These are phyloP conservation scores for Carallia pectinifolia DNA, from an alignment of 345 rosid species.

Conservation along the genomic window DNA sequence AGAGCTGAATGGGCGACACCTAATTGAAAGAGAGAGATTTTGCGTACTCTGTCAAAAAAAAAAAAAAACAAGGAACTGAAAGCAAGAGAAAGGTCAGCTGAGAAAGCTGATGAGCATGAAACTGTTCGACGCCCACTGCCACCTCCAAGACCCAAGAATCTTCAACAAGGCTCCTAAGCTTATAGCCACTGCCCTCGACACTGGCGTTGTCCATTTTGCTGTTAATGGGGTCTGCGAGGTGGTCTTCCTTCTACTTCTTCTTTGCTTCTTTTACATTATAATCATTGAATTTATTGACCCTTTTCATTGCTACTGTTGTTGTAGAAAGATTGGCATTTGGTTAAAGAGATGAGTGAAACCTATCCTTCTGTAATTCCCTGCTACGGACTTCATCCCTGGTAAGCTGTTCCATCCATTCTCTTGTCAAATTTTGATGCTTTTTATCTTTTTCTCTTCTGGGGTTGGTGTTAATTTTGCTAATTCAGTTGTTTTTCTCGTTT, in stretches of 20 bases:
- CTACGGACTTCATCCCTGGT: constrained; percentile 96
- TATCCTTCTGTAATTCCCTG: constrained; percentile 80
- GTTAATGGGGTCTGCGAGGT: constrained; percentile 90
- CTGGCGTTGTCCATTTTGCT: constrained; percentile 65
- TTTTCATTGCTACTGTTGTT: neutral
- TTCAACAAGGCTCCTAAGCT: constrained; percentile 52
- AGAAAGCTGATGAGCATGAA: constrained; percentile 32
- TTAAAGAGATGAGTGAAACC: constrained; percentile 60
- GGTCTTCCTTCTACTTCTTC: neutral
- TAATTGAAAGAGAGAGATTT: too few species aligned
- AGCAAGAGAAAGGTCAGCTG: too few species aligned
- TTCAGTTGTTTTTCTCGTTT: neutral
- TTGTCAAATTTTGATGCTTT: too few species aligned
- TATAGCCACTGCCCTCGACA: constrained; percentile 52
- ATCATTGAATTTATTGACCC: neutral
- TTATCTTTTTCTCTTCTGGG: too few species aligned
- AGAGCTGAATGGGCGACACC: too few species aligned
- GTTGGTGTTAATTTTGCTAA: too few species aligned
- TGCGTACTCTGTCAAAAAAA: too few species aligned
- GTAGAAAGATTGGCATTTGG: constrained; percentile 83
- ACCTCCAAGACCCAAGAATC: constrained; percentile 93
- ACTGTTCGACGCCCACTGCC: constrained; percentile 93
- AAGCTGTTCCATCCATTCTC: neutral
- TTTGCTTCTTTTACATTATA: neutral
- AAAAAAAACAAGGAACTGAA: too few species aligned